Base-by-base conservation (phyloP, 192 early-diverging fungal genomes). In the Geranomyces variabilis region DNA sequence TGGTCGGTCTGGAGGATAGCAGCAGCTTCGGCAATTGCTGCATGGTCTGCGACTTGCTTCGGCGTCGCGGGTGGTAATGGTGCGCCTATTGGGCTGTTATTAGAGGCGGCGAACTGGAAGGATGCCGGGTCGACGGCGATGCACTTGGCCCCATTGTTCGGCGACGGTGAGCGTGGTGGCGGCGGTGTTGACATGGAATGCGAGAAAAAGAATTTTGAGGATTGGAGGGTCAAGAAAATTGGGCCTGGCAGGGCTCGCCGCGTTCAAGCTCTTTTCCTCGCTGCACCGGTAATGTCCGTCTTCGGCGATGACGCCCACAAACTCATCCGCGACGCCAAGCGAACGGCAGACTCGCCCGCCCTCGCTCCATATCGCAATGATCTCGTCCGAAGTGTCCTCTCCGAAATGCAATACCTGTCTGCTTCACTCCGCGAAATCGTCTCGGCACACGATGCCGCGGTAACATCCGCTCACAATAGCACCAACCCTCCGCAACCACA, bases 321-420 rank as follows among this genome's bases (percentile, higher is more conserved):
- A 65, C 87, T 96, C 29, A 88, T 90, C 17, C 89, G 90, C 31
- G 91, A 96, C 70, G 85, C 89, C 55, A 95, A 93, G 69, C 86
- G 92, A 31, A 85, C 90, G 28, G 51, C 84, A 13, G 90, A 92
- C 69, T 44, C 63, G 12, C 66, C 73, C 36, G 30, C 44, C 45
- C 68, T 84, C n/a, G 81, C 88, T 9, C 86, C 89, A 8, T 96
- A 97, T 81, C 92, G 93, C 75, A 90, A 91, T 56, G 88, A 90
- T 58, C 80, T 89, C 7, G 91, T 97, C 28, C 86, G 90, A 34
- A 86, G 86, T 72, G 92, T 95, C 51, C 84, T 89, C 46, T 83
- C 89, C 57, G 95, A 96, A 78, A 87, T 93, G 72, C 63, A 58
- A n/a, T 66, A 80, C 65, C 75, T 82, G 15, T 30, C 66, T 15